Evolutionary conservation across 306 rosid genomes (phyloP).

Genomic region (Rosa rugosa): DNA sequence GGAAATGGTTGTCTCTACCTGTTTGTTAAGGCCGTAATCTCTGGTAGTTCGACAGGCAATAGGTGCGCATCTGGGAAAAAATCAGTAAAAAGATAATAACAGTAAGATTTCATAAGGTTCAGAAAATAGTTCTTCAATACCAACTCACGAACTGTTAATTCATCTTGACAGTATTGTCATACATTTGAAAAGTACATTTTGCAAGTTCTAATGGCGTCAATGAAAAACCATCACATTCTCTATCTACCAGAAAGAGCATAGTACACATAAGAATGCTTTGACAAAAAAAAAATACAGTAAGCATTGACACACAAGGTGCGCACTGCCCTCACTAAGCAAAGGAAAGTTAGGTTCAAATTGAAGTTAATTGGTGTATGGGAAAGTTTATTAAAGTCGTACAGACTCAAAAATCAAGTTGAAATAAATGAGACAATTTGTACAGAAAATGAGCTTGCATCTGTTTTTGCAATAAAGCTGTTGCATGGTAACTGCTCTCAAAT

Average conservation of each 20-base stretch:
- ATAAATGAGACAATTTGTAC: not conserved
- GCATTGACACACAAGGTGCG: not conserved
- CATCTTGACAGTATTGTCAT: not conserved
- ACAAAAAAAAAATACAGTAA: not conserved
- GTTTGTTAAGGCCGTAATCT: constrained; percentile 60
- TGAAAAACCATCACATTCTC: not conserved
- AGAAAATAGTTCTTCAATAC: not conserved
- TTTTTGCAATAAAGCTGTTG: not conserved
- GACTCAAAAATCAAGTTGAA: not conserved
- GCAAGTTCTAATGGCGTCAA: not conserved
- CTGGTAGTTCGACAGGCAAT: constrained; percentile 85
- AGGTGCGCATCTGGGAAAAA: constrained; percentile 77
- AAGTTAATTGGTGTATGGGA: not conserved
- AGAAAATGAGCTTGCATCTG: not conserved
- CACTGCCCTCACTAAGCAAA: not conserved
- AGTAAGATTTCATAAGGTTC: not conserved
- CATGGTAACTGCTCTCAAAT: not conserved
- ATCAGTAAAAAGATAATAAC: not conserved
- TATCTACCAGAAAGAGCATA: not conserved
- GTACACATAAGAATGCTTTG: not conserved
- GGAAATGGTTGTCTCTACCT: constrained; percentile 50
- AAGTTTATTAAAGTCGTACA: not conserved
- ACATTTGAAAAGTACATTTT: not conserved
- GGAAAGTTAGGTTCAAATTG: not conserved
- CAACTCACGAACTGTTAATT: not conserved